Evolutionary conservation across 306 rosid genomes (phyloP), one percentile per base, ranked within the genome.

Genomic region (Alnus glutinosa): DNA sequence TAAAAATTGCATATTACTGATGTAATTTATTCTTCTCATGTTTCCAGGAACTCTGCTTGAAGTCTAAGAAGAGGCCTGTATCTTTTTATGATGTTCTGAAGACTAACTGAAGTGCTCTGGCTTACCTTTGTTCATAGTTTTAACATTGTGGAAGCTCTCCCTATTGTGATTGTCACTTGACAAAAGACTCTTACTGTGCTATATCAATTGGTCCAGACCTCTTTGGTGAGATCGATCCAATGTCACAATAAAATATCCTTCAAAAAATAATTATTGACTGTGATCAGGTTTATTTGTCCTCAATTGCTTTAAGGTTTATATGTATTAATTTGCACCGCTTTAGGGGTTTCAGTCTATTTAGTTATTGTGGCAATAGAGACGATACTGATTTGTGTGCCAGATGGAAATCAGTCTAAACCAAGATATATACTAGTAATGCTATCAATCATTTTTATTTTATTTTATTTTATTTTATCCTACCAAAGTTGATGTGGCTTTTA

Each of bases 1-100:
- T 13, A 46, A 55, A 14, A 42, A 51, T 36, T 46, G 47, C 79
- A 49, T 72, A 30, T 62, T 58, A 58, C 44, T 68, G 19, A 42
- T 9, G 3, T 9, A 49, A 9, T 49, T 49, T 12, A 49, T 1
- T 59, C 32, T 67, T 79, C 3, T 30, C 67, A 18, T 79, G 3
- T 30, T 74, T 76, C 70, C 87, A 94, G 98, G 93, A 92, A 78
- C 90, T 89, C 14, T 77, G 89, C 39, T 83, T 79, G 0, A 84
- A 79, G 74, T 74, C 80, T 14, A 92, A 85, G 89, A 92, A 87
- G 77, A 88, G 46, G 81, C 98, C 97, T 30, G 81, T 47, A 10
- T 79, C 87, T 54, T 90, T 73, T 81, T 92, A 85, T 55, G 96
- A 94, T 81, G 88, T 90, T 79, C 89, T 94, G 71, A 84, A 74